Evolutionary conservation across 352 stramenopile species (phyloP), one percentile per base, ranked within the genome.

Genomic region (Phytophthora hybrid): DNA sequence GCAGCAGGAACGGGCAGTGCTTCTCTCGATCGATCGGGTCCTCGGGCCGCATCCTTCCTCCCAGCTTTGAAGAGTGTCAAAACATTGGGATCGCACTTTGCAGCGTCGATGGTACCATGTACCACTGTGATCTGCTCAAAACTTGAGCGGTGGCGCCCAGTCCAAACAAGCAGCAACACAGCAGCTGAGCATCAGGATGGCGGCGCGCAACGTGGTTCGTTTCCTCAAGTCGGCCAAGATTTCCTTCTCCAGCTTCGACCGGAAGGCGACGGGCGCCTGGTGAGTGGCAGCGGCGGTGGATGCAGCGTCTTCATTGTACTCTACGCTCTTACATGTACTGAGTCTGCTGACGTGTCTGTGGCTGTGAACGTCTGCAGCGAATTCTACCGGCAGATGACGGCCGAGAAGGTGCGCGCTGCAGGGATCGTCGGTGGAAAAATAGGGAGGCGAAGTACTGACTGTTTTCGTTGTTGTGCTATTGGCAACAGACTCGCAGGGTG

Each of bases 191-290:
- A 44, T 8, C 29, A 82, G 52, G 39, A 96, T 96, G 89, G 87
- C 89, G 58, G 87, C 89, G 66, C 86, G 83, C 66, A 94, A 96
- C 80, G 78, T 93, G 64, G 81, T 95, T 72, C 89, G 89, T 61
- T 96, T 96, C 78, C 76, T 96, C 66, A 95, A 95, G 79, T 92
- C 86, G 51, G 88, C 87, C 54, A 88, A 96, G 61, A 67, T 96
- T 66, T 94, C 85, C 51, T 96, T 96, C 80, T 93, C 89, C 32
- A 93, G 80, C 73, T 93, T 94, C 70, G 89, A 96, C 74, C 78
- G 65, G 26, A 79, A 79, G 64, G 87, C 89, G 14, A 90, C 87
- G 13, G 89, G 89, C 26, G 89, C 88, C 47, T 96, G 89, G 89
- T 96, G 56, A 76, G 80, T 80, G 47, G 7, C 41, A 31, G 16